Percentiles rank a stretch among this genome's conserved stretches.
Conservation (phyloP, 108 stramenopile species). For the Nannochloropsis gaditana region DNA sequence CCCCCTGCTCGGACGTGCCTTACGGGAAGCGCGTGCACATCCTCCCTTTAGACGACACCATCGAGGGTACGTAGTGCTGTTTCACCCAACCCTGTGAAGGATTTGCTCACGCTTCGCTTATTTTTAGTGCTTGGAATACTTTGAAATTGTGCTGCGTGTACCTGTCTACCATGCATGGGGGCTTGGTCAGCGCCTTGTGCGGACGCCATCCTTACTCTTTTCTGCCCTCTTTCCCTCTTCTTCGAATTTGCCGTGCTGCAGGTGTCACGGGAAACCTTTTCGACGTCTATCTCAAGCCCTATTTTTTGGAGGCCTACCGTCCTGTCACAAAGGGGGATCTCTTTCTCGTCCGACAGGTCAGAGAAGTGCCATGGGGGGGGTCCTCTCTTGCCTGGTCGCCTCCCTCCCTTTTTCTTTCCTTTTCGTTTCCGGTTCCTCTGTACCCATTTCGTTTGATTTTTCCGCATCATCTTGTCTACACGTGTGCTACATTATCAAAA, state of each 20-base stretch:
- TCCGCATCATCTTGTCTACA: too few relatives aligned
- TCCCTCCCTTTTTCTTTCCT: background rate
- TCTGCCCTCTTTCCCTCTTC: background rate
- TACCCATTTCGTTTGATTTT: background rate
- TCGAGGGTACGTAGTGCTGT: constrained; percentile 70
- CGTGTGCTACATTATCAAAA: too few relatives aligned
- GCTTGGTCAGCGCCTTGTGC: too few relatives aligned
- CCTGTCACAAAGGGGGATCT: constrained; percentile 98
- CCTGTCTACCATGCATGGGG: too few relatives aligned
- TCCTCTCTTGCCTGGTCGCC: background rate
- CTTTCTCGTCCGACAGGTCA: constrained; percentile 79
- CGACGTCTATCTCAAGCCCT: constrained; percentile 99
- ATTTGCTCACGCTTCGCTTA: too few relatives aligned
- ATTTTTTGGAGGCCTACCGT: constrained; percentile 98
- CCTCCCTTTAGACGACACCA: constrained; percentile 95
- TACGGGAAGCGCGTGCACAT: constrained; percentile 97
- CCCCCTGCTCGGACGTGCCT: constrained; percentile 89
- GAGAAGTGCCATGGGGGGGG: background rate
- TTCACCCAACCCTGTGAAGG: background rate
- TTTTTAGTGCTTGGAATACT: too few relatives aligned
- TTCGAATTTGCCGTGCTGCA: background rate
- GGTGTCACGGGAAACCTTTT: constrained; percentile 92
- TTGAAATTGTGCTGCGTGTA: too few relatives aligned
- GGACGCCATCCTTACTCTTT: background rate
- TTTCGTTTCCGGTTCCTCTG: background rate